phyloP scores from a whole-genome alignment of 345 rosid species.

The Citrus australasica region DNA sequence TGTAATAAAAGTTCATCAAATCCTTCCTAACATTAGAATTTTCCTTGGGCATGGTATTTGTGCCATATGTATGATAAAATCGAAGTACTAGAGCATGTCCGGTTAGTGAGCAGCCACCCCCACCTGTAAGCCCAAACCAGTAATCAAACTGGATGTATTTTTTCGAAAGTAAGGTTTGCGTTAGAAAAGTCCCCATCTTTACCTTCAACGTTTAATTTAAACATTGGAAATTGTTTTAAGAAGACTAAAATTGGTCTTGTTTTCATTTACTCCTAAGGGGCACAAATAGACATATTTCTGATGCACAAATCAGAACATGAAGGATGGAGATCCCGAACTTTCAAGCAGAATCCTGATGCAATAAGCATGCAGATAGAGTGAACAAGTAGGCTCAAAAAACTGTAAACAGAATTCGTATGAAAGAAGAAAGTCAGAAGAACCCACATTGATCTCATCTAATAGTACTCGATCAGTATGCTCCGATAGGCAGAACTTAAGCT shows the following conservation, averaged over 20 bases:
- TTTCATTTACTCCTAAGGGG: neutral
- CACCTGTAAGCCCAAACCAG: no score
- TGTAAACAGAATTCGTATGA: neutral
- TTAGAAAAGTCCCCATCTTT: neutral
- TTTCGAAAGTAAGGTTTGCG: no score
- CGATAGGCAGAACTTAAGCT: neutral
- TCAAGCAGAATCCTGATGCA: neutral
- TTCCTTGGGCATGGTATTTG: neutral
- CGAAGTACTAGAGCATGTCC: neutral
- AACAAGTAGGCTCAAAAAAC: neutral
- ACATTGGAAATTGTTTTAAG: neutral
- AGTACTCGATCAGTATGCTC: neutral
- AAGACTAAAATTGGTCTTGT: neutral
- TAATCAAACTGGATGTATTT: no score
- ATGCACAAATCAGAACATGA: neutral
- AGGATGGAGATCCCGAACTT: neutral
- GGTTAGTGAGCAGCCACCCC: no score
- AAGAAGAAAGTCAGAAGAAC: conserved; percentile 1
- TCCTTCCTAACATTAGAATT: neutral
- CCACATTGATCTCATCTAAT: neutral
- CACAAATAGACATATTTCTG: neutral
- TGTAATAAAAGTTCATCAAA: neutral
- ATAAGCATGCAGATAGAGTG: neutral
- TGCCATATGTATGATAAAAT: neutral
- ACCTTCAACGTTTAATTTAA: neutral